A percentile compares a stretch with the other conserved stretches of the same genome.
Evolutionary conservation across 768 basidiomycete species (phyloP).

Genomic region (Mycena belliarum): DNA sequence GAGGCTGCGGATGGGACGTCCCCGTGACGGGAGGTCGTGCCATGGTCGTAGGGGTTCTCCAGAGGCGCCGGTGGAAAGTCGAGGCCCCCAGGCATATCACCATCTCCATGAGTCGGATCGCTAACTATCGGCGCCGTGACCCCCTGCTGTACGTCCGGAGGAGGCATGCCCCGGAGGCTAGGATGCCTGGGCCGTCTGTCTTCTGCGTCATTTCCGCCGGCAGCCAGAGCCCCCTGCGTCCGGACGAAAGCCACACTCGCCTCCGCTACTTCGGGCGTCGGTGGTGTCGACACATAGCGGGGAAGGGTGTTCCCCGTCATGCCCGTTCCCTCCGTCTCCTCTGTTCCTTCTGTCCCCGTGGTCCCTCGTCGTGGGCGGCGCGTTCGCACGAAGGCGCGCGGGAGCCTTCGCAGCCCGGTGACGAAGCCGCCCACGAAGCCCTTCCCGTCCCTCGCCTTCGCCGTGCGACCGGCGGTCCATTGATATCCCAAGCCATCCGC

Average conservation of each 20-base stretch:
- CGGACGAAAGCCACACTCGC: not conserved
- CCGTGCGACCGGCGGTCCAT: conserved; percentile 9
- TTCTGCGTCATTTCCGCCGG: not conserved
- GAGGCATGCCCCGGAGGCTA: conserved; percentile 15
- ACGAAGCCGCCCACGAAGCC: conserved; percentile 22
- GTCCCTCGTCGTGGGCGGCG: conserved; percentile 14
- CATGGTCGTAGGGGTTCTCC: conserved; percentile 17
- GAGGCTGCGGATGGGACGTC: not conserved
- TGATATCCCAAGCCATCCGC: conserved; percentile 11
- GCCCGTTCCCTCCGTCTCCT: conserved; percentile 13
- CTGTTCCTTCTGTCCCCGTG: conserved; percentile 12
- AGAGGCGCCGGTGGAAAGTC: conserved; percentile 4
- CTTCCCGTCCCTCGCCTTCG: conserved; percentile 4
- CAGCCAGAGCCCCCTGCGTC: not conserved
- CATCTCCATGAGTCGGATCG: not conserved
- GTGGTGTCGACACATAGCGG: conserved; percentile 17
- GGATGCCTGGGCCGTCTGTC: conserved; percentile 7
- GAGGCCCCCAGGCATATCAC: conserved; percentile 8
- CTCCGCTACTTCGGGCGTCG: conserved; percentile 13
- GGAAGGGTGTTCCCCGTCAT: conserved; percentile 22
- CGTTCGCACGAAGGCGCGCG: conserved; percentile 13
- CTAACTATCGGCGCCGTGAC: not conserved
- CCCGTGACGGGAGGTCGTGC: not conserved
- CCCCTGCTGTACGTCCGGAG: conserved; percentile 4
- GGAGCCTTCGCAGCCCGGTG: conserved; percentile 17